Evolutionary conservation across 345 rosid species (phyloP).

Genomic region (Eucalyptus sideroxylon): DNA sequence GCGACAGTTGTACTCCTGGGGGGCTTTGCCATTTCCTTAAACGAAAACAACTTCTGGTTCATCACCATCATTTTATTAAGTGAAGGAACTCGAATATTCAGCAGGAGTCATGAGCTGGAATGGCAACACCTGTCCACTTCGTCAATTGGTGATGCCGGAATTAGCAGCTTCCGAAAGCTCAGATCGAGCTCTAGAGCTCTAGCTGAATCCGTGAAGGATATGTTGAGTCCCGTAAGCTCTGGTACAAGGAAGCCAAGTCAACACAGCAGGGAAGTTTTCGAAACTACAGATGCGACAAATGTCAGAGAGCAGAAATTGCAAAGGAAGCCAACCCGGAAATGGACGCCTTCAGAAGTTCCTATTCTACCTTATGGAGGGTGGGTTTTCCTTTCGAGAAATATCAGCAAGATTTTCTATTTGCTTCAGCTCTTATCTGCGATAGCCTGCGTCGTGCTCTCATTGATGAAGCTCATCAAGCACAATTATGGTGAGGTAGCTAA

Average conservation of each 20-base stretch:
- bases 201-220: constrained; percentile 1
- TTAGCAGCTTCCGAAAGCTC: constrained; percentile 48
- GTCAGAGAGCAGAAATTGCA: neutral
- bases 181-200: constrained; percentile 28
- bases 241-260: constrained; percentile 1
- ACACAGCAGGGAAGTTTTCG: neutral
- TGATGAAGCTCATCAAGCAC: constrained; percentile 45
- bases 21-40: neutral
- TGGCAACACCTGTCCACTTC: neutral
- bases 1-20: neutral
- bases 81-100: neutral
- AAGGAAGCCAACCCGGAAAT: constrained; percentile 18
- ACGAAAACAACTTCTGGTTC: neutral
- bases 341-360: constrained; percentile 65
- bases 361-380: constrained; percentile 59
- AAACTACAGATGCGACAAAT: neutral
- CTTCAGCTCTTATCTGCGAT: neutral
- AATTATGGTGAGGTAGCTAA: constrained; percentile 52
- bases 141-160: neutral
- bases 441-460: constrained; percentile 31
- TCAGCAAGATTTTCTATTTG: neutral
- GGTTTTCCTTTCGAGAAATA: constrained; percentile 45
- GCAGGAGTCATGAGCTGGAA: neutral
- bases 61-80: neutral
- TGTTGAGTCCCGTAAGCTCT: neutral